Percentiles rank a stretch among this genome's conserved stretches.
phyloP scores from a whole-genome alignment of 139 green algal genomes.

The Chlorella ohadii region DNA sequence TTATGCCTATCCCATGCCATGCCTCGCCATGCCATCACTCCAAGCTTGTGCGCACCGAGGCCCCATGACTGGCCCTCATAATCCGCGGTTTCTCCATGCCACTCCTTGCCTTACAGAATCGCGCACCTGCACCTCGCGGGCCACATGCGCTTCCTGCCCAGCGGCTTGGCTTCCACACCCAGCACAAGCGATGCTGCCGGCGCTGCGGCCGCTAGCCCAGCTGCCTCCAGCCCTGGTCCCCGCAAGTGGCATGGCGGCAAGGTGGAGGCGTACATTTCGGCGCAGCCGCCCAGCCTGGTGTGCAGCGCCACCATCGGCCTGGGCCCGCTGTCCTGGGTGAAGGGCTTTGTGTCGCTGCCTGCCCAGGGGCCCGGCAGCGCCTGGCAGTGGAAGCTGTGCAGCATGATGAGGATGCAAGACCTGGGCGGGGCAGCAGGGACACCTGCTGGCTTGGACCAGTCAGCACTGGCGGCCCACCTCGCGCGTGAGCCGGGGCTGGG shows the following conservation, averaged over 20 bases:
- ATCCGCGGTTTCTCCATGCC: too few relatives aligned
- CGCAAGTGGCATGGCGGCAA: conserved; percentile 2
- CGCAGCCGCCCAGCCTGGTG: neutral
- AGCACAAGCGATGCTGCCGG: too few relatives aligned
- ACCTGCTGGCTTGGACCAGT: too few relatives aligned
- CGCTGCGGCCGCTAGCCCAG: too few relatives aligned
- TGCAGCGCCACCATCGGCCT: conserved; percentile 24
- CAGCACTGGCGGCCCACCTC: too few relatives aligned
- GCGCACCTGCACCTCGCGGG: conserved; percentile 4
- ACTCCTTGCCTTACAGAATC: neutral
- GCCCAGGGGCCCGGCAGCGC: neutral
- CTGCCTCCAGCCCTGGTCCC: too few relatives aligned
- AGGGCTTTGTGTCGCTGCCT: conserved; percentile 9
- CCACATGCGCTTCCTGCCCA: conserved; percentile 1
- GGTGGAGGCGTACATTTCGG: neutral
- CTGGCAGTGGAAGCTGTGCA: conserved; percentile 26
- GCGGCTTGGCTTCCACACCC: neutral
- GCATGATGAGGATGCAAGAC: neutral
- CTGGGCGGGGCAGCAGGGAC: neutral
- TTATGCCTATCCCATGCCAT: too few relatives aligned
- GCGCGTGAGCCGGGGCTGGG: too few relatives aligned
- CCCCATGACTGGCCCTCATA: too few relatives aligned
- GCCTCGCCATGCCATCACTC: too few relatives aligned
- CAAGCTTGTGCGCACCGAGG: too few relatives aligned
- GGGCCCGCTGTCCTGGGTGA: conserved; percentile 13